Conservation (phyloP, 2,329 filamentous ascomycete species). For the Cercospora sp. region DNA sequence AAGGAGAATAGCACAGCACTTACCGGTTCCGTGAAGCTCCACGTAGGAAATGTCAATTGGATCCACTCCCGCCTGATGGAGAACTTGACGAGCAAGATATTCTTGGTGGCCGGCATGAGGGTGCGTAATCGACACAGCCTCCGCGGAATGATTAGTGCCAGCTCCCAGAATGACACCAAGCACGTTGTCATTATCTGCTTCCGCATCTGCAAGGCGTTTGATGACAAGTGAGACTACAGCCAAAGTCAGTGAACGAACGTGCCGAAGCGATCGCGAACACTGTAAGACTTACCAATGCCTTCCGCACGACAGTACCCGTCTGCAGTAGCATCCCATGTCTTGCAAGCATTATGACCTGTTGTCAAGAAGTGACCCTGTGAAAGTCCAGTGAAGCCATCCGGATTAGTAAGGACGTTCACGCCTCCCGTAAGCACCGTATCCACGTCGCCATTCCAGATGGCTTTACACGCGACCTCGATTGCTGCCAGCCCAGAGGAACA, state of each 20-base stretch:
- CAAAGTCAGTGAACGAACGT: not conserved
- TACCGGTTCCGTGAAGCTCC: constrained; percentile 26
- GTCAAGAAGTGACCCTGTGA: constrained; percentile 33
- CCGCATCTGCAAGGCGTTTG: constrained; percentile 38
- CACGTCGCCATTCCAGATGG: constrained; percentile 35
- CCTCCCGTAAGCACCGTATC: constrained; percentile 37
- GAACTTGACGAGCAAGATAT: constrained; percentile 13
- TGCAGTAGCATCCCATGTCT: constrained; percentile 33
- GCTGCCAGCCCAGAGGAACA: constrained; percentile 36
- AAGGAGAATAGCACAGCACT: not conserved
- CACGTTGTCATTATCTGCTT: constrained; percentile 38
- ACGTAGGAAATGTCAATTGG: constrained; percentile 22
- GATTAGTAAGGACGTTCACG: constrained; percentile 29
- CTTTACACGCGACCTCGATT: constrained; percentile 30
- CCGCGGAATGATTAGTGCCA: constrained; percentile 22
- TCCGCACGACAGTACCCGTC: constrained; percentile 39
- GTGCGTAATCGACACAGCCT: constrained; percentile 23
- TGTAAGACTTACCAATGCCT: constrained; percentile 19
- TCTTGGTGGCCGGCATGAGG: constrained; percentile 26
- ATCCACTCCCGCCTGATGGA: constrained; percentile 19
- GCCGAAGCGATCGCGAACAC: not conserved
- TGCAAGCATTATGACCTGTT: constrained; percentile 25
- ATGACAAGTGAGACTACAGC: constrained; percentile 27
- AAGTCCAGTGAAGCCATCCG: constrained; percentile 26
- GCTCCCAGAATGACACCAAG: constrained; percentile 19